Evolutionary conservation across 2,329 filamentous ascomycete species (phyloP), one percentile per base, ranked within the genome.

Genomic region (Macrophomina pseudophaseolina): DNA sequence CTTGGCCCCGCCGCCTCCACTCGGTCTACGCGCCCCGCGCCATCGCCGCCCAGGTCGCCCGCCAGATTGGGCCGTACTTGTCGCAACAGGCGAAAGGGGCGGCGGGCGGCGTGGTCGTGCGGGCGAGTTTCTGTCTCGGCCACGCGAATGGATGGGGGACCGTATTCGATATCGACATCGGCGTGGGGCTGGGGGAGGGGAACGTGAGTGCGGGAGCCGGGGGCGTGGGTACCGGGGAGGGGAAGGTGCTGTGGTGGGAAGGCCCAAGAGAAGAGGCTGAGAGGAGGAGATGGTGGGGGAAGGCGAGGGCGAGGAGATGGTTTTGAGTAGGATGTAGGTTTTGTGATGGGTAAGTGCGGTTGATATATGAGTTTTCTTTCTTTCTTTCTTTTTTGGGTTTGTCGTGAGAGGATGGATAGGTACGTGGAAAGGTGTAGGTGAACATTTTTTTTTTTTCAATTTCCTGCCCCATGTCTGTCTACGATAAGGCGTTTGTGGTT

Each of bases 221-320:
- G 23, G 23, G 23, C 23, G 23, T 3, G 23, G 23, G 23, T 23
- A 23, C 23, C 23, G 63, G 35, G 18, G 70, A 33, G n/a, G 64
- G 44, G 7, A 66, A 32, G 56, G 28, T 80, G 64, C 58, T 81
- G 58, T 75, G 76, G 40, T 81, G 78, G 69, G 71, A 77, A 42
- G 80, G 80, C 9, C 81, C 81, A 7, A 76, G 80, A 59, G 81
- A 82, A 70, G 81, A 83, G 67, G 71, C 76, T 2, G 80, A 83
- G 72, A 70, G 69, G 58, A 75, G 74, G 51, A 73, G 80, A 66
- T 76, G 79, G 71, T 77, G 72, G 74, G 72, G 74, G 28, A 84
- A 84, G 73, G 67, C 83, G 68, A 77, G 79, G 66, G 69, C 67
- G 23, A 75, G 82, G 69, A 66, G 78, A 63, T 84, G 81, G 82